Percentiles rank a stretch among this genome's conserved stretches.
Evolutionary conservation across 2,329 filamentous ascomycete species (phyloP).

Genomic region (Teratosphaeria epicoccoides): DNA sequence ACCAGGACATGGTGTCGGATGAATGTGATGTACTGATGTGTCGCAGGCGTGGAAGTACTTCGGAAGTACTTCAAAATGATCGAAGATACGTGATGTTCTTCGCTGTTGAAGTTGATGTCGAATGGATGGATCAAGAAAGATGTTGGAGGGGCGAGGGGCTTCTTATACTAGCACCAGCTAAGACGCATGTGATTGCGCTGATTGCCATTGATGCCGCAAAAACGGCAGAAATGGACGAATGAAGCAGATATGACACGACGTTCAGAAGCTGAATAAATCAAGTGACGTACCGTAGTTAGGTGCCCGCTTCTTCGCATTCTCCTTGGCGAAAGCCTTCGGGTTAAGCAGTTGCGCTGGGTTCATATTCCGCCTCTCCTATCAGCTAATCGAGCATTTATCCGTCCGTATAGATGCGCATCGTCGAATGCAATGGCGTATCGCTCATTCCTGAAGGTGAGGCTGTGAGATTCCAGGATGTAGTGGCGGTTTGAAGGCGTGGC

Average conservation of each 20-base stretch:
- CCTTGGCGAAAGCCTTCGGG: constrained; percentile 28
- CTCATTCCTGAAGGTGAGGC: background rate
- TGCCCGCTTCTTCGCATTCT: constrained; percentile 19
- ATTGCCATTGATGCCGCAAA: background rate
- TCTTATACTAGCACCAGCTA: background rate
- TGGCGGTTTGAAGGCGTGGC: background rate
- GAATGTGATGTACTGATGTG: background rate
- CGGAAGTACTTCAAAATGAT: background rate
- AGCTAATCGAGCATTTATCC: background rate
- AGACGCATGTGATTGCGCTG: constrained; percentile 1
- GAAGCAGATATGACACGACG: background rate
- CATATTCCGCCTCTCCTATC: background rate
- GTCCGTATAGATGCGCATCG: background rate
- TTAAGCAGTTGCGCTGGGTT: constrained; percentile 23
- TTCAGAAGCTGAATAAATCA: background rate
- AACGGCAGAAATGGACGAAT: background rate
- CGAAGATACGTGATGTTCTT: background rate
- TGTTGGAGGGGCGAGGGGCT: background rate
- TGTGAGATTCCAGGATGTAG: too few relatives aligned
- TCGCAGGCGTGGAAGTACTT: background rate
- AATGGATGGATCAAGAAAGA: background rate
- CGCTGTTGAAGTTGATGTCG: background rate
- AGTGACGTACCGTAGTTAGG: constrained; percentile 21
- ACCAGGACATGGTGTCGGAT: background rate
- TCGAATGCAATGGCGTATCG: background rate